Conservation (phyloP, 2,329 filamentous ascomycete species). For the Ophiocordyceps camponoti-leonardi region DNA sequence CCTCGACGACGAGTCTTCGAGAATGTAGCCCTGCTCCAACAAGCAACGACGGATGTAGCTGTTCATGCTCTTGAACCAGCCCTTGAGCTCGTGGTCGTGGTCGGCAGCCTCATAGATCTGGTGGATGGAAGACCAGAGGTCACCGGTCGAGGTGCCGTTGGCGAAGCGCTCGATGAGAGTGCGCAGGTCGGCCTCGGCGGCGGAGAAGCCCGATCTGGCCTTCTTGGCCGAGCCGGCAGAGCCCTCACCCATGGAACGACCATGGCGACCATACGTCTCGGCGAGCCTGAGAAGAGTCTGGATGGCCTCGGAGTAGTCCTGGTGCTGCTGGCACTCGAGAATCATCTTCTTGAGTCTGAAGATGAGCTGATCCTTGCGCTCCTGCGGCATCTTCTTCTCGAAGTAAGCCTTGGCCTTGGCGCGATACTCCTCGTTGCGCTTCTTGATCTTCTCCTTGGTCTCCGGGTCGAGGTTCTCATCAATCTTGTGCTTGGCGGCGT, state of each 20-base stretch:
- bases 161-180: conserved; percentile 88
- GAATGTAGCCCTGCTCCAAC: conserved; percentile 78
- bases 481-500: conserved; percentile 37
- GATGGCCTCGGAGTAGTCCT: conserved; percentile 86
- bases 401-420: conserved; percentile 54
- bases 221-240: conserved; percentile 54
- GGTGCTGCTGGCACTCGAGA: conserved; percentile 86
- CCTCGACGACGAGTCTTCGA: conserved; percentile 60
- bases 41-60: conserved; percentile 66
- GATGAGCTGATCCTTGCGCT: conserved; percentile 81
- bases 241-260: conserved; percentile 45
- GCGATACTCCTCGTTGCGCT: conserved; percentile 25
- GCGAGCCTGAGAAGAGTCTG: conserved; percentile 70
- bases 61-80: conserved; percentile 75
- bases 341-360: conserved; percentile 96
- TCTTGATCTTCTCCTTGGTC: conserved; percentile 30
- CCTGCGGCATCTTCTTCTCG: conserved; percentile 71
- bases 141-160: conserved; percentile 78
- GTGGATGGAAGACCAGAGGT: conserved; percentile 71
- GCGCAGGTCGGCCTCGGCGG: conserved; percentile 61
- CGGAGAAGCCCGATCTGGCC: conserved; percentile 48
- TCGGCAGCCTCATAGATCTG: conserved; percentile 79
- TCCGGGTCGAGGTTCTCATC: conserved; percentile 50
- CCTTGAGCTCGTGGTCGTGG: conserved; percentile 65
- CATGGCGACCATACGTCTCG: conserved; percentile 68